Conservation (phyloP, 352 stramenopile species). For the Phytophthora citrophthora region DNA sequence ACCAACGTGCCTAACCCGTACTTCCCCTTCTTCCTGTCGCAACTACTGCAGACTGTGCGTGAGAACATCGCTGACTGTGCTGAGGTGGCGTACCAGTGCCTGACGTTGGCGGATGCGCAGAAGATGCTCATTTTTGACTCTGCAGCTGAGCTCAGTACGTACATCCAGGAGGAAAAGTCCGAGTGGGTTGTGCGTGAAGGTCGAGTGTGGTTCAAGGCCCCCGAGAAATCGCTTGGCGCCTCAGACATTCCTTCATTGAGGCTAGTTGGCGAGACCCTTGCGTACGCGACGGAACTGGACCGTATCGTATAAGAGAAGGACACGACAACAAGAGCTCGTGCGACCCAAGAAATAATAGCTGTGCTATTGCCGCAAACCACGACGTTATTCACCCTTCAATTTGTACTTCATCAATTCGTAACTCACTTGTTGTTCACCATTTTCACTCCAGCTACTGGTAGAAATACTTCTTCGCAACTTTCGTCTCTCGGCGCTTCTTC, state of each 20-base stretch:
- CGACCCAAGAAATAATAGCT: constrained; percentile 15
- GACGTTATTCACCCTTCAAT: constrained; percentile 32
- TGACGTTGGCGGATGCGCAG: constrained; percentile 87
- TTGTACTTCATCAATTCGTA: constrained; percentile 31
- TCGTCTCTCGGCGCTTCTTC: constrained; percentile 54
- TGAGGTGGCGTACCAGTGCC: constrained; percentile 93
- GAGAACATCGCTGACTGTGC: constrained; percentile 97
- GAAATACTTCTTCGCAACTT: constrained; percentile 35
- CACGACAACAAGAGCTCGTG: neutral
- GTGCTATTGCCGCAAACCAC: constrained; percentile 6
- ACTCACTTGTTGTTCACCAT: constrained; percentile 16
- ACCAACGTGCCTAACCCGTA: constrained; percentile 91
- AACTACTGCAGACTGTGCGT: constrained; percentile 94
- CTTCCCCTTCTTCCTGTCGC: constrained; percentile 95
- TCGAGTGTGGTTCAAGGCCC: constrained; percentile 91
- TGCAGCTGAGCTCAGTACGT: constrained; percentile 78
- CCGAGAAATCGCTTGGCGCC: constrained; percentile 85
- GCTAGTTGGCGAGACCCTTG: constrained; percentile 94
- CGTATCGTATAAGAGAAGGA: constrained; percentile 83
- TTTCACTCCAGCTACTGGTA: constrained; percentile 21
- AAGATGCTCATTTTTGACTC: constrained; percentile 95
- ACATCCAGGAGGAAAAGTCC: constrained; percentile 88
- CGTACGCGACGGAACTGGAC: constrained; percentile 96
- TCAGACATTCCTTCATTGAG: constrained; percentile 95
- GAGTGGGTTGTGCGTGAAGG: constrained; percentile 92